These are phyloP conservation scores for Cyclotella distinguenda DNA, from an alignment of 108 stramenopile genomes.

Conservation along the genomic window DNA sequence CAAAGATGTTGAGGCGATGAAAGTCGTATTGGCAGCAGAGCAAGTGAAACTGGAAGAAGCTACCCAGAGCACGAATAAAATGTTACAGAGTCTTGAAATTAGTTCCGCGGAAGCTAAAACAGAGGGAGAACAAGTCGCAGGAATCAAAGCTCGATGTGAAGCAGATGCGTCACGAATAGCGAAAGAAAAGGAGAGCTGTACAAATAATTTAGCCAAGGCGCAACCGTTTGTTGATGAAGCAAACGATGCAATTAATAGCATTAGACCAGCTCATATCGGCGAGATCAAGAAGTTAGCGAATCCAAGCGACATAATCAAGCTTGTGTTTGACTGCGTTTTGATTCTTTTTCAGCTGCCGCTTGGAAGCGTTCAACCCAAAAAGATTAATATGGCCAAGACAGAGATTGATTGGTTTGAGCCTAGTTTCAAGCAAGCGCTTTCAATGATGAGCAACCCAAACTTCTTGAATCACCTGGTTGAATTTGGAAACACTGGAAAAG, in stretches of 20 bases:
- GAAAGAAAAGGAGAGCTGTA: slow-evolving; percentile 75
- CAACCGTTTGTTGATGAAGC: slow-evolving; percentile 90
- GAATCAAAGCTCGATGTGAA: slow-evolving; percentile 83
- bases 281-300: slow-evolving; percentile 89
- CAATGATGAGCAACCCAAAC: slow-evolving; percentile 74
- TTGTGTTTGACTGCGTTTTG: slow-evolving; percentile 89
- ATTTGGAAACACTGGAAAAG: slow-evolving; percentile 81
- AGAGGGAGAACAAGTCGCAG: slow-evolving; percentile 78
- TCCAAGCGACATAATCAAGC: slow-evolving; percentile 87
- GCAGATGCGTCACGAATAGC: slow-evolving; percentile 80
- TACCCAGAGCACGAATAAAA: slow-evolving; percentile 80
- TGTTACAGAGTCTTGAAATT: slow-evolving; percentile 80
- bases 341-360: slow-evolving; percentile 76
- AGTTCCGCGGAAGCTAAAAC: slow-evolving; percentile 81
- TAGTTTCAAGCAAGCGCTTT: slow-evolving; percentile 78
- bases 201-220: slow-evolving; percentile 83
- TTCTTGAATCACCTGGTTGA: slow-evolving; percentile 78
- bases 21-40: slow-evolving; percentile 80
- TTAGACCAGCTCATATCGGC: slow-evolving; percentile 84
- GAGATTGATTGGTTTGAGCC: slow-evolving; percentile 84
- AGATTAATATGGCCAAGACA: slow-evolving; percentile 72
- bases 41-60: slow-evolving; percentile 84
- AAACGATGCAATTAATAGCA: slow-evolving; percentile 82
- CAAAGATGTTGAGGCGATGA: slow-evolving; percentile 87
- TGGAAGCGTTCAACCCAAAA: slow-evolving; percentile 55